A percentile compares a stretch with the other conserved stretches of the same genome.
Conservation (phyloP, 768 basidiomycete species). For the Galerina sulciceps region DNA sequence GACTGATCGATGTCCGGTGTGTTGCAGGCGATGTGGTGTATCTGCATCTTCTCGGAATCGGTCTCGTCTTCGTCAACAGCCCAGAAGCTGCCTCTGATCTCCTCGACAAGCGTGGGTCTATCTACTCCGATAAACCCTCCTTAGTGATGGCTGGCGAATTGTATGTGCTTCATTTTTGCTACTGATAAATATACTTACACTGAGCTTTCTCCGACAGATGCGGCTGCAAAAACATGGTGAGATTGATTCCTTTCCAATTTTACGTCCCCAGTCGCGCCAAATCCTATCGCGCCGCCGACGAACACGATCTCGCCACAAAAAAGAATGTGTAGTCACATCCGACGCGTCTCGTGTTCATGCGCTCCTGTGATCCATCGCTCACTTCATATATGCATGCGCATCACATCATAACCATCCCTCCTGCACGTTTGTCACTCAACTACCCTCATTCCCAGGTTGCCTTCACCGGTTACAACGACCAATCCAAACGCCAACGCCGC, state of each 20-base stretch:
- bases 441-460: slow-evolving; percentile 44
- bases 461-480: slow-evolving; percentile 69
- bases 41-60: slow-evolving; percentile 66
- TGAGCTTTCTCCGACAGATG: slow-evolving; percentile 36
- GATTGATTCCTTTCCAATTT: slow-evolving; percentile 4
- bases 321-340: slow-evolving; percentile 4
- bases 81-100: slow-evolving; percentile 63
- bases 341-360: background rate
- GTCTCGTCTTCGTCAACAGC: slow-evolving; percentile 70
- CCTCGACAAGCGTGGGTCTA: slow-evolving; percentile 69
- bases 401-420: background rate
- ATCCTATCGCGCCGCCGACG: slow-evolving; percentile 4
- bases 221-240: slow-evolving; percentile 72
- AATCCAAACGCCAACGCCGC: slow-evolving; percentile 64
- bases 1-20: background rate
- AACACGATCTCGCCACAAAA: slow-evolving; percentile 7
- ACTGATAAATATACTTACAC: slow-evolving; percentile 11
- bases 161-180: slow-evolving; percentile 41
- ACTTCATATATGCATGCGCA: background rate
- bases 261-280: slow-evolving; percentile 1
- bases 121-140: slow-evolving; percentile 76
- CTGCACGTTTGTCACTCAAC: background rate
- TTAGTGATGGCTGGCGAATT: slow-evolving; percentile 75
- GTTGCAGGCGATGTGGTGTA: slow-evolving; percentile 65
- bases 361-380: slow-evolving; percentile 6